phyloP scores from a whole-genome alignment of 495 filamentous ascomycete genomes.

The Talaromyces liani region DNA sequence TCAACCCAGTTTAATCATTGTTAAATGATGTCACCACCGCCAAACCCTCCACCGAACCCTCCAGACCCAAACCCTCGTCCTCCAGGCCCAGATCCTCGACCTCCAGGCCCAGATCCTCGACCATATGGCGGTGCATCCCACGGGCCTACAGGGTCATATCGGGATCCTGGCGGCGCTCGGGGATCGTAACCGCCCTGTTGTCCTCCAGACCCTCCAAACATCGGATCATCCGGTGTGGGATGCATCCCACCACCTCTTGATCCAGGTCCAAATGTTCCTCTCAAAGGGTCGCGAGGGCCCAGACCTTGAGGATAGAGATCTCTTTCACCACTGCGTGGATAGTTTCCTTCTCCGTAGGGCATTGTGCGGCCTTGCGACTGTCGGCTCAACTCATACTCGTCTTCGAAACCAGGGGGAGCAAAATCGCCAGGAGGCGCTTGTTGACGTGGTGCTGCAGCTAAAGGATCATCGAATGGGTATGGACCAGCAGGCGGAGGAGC shows the following conservation, averaged over 20 bases:
- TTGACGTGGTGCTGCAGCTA: constrained; percentile 52
- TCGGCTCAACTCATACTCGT: constrained; percentile 78
- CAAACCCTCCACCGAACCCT: constrained; percentile 33
- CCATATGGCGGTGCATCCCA: constrained; percentile 50
- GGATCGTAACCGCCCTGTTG: constrained; percentile 33
- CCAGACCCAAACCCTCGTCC: constrained; percentile 34
- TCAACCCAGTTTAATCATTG: background rate
- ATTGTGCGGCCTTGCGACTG: constrained; percentile 48
- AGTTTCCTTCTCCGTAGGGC: constrained; percentile 43
- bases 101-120: constrained; percentile 37
- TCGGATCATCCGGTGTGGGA: constrained; percentile 86
- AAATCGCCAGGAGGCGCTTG: constrained; percentile 72
- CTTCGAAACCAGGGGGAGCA: constrained; percentile 83
- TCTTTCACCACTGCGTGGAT: constrained; percentile 65
- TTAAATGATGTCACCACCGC: constrained; percentile 64
- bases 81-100: constrained; percentile 36
- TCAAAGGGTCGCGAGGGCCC: constrained; percentile 75
- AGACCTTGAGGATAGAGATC: constrained; percentile 86
- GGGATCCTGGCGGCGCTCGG: constrained; percentile 47
- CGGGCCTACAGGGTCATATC: constrained; percentile 81
- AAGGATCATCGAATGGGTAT: constrained; percentile 61
- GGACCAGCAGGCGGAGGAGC: constrained; percentile 53
- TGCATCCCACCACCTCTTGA: constrained; percentile 73
- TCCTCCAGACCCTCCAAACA: constrained; percentile 62
- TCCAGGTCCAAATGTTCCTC: constrained; percentile 53